Conservation (phyloP, 192 early-diverging fungal species). For the Rhizoclosmatium globosum region DNA sequence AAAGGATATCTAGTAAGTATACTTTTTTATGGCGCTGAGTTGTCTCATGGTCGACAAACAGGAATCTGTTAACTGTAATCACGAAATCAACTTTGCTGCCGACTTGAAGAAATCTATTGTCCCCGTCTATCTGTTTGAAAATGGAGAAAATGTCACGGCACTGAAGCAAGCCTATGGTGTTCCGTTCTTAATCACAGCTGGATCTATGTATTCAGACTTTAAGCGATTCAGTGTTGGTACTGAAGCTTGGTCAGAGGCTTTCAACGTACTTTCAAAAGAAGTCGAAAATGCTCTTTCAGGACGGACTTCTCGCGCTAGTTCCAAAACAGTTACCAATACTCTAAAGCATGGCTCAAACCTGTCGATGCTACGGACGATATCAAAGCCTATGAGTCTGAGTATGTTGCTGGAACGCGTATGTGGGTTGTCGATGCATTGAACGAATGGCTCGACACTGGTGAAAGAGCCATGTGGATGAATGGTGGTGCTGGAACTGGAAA, state of each 20-base stretch:
- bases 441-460: slow-evolving; percentile 6
- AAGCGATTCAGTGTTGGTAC: not conserved
- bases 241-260: not conserved
- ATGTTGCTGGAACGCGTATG: slow-evolving; percentile 18
- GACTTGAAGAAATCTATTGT: slow-evolving; percentile 31
- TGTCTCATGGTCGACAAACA: not conserved
- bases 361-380: slow-evolving; percentile 25
- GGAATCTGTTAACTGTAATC: slow-evolving; percentile 14
- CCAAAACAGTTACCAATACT: not conserved
- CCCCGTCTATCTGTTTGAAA: not conserved
- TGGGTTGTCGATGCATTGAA: slow-evolving; percentile 4
- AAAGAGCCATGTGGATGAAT: slow-evolving; percentile 23
- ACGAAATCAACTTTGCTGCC: slow-evolving; percentile 24
- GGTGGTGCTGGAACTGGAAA: slow-evolving; percentile 31
- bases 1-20: slow-evolving; percentile 10
- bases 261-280: not conserved
- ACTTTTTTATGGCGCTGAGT: no score
- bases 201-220: slow-evolving; percentile 18
- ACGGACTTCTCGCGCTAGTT: not conserved
- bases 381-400: slow-evolving; percentile 5
- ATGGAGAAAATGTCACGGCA: not conserved
- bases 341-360: slow-evolving; percentile 24
- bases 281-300: not conserved
- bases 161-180: not conserved
- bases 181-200: slow-evolving; percentile 24